Percentiles rank a stretch among this genome's conserved stretches.
These are phyloP conservation scores for Choiromyces venosus DNA, from an alignment of 495 filamentous ascomycete species.

Conservation along the genomic window DNA sequence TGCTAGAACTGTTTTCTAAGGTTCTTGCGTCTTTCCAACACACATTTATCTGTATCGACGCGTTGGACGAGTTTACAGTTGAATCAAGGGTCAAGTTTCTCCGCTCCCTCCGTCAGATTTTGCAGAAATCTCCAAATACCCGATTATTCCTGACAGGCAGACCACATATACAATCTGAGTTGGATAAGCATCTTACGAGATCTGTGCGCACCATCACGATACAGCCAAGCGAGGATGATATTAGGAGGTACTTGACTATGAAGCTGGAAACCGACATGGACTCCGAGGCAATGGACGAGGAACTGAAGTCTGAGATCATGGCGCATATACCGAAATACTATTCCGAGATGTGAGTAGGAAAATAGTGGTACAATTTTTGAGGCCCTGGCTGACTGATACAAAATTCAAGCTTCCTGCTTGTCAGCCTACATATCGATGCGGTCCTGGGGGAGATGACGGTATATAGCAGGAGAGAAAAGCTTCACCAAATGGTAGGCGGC, in stretches of 20 bases:
- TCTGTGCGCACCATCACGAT: no score
- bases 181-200: no score
- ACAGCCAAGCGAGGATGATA: constrained; percentile 10
- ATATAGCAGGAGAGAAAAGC: background rate
- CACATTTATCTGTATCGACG: constrained; percentile 14
- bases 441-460: background rate
- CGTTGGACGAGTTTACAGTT: constrained; percentile 13
- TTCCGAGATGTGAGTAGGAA: constrained; percentile 19
- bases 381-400: no score
- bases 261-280: constrained; percentile 2
- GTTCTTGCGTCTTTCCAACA: no score
- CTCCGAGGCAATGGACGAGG: constrained; percentile 6
- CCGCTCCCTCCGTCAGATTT: background rate
- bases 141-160: constrained; percentile 17
- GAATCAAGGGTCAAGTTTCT: constrained; percentile 8
- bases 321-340: constrained; percentile 1
- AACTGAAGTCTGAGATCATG: constrained; percentile 8
- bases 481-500: background rate
- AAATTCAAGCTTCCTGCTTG: background rate
- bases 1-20: no score
- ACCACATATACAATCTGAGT: constrained; percentile 8
- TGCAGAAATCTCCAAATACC: no score
- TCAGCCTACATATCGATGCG: background rate
- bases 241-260: constrained; percentile 3
- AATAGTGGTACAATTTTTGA: no score